A percentile compares a stretch with the other conserved stretches of the same genome.
These are phyloP conservation scores for Skeletonema tropicum DNA, from an alignment of 108 stramenopile species.

Conservation along the genomic window DNA sequence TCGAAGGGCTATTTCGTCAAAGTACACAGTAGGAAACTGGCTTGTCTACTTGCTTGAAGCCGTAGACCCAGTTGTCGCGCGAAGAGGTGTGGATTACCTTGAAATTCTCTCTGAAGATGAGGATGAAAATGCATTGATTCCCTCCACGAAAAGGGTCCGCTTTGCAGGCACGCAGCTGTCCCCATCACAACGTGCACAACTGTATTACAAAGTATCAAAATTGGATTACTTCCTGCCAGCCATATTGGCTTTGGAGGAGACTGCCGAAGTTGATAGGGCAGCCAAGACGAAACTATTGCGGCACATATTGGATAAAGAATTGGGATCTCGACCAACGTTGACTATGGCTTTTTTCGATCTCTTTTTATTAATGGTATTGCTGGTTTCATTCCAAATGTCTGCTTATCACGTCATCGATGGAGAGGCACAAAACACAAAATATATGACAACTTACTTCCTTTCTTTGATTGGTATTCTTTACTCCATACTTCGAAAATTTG, in stretches of 20 bases:
- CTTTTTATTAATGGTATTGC: conserved; percentile 38
- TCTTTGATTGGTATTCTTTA: conserved; percentile 48
- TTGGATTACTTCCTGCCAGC: conserved; percentile 54
- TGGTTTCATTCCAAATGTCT: conserved; percentile 52
- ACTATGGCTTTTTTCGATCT: conserved; percentile 55
- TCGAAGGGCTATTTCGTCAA: conserved; percentile 43
- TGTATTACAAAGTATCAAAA: conserved; percentile 50
- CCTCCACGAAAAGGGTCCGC: conserved; percentile 44
- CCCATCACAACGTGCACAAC: conserved; percentile 24
- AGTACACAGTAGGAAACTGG: conserved; percentile 53
- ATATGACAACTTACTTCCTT: conserved; percentile 39
- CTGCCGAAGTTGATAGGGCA: conserved; percentile 45
- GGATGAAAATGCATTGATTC: conserved; percentile 50
- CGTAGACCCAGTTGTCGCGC: conserved; percentile 46
- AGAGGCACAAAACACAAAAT: conserved; percentile 19
- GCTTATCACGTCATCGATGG: conserved; percentile 51
- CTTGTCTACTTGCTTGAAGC: conserved; percentile 61
- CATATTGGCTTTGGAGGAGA: conserved; percentile 52
- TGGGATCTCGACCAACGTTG: conserved; percentile 42
- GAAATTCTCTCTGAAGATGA: conserved; percentile 55
- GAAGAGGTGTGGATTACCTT: conserved; percentile 54
- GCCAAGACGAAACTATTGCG: conserved; percentile 47
- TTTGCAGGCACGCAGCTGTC: conserved; percentile 51
- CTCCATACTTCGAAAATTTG: conserved; percentile 47
- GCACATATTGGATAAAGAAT: conserved; percentile 49